A percentile compares a stretch with the other conserved stretches of the same genome.
These are phyloP conservation scores for Flaveria bidentis DNA, from an alignment of 129 eudicot species.

Conservation along the genomic window DNA sequence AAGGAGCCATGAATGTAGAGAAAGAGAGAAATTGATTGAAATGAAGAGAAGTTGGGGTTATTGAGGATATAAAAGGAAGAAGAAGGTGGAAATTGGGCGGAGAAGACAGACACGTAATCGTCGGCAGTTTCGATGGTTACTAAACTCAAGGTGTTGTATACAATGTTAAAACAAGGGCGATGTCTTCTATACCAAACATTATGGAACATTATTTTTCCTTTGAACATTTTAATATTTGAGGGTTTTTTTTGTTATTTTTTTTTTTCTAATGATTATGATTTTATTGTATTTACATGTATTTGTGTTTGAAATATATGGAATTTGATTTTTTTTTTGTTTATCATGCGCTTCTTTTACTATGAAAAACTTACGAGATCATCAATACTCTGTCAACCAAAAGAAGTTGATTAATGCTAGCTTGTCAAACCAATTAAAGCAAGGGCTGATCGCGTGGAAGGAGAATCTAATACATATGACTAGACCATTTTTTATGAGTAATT, in stretches of 20 bases:
- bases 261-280: too few species aligned
- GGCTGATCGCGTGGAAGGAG: too few species aligned
- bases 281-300: not conserved
- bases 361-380: too few species aligned
- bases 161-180: constrained; percentile 37
- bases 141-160: constrained; percentile 21
- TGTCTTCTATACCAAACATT: constrained; percentile 33
- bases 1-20: constrained; percentile 45
- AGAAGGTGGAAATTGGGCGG: constrained; percentile 50
- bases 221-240: not conserved
- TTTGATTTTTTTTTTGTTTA: too few species aligned
- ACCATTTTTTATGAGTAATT: too few species aligned
- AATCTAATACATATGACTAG: too few species aligned
- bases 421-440: too few species aligned
- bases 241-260: not conserved
- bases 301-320: not conserved
- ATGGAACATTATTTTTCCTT: constrained; percentile 12
- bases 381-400: too few species aligned
- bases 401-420: too few species aligned
- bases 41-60: constrained; percentile 3
- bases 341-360: too few species aligned
- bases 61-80: constrained; percentile 20
- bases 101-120: constrained; percentile 52
- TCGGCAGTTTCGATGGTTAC: constrained; percentile 56
- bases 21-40: not conserved